Conservation (phyloP, 192 early-diverging fungal genomes). For the Backusella psychrophila region DNA sequence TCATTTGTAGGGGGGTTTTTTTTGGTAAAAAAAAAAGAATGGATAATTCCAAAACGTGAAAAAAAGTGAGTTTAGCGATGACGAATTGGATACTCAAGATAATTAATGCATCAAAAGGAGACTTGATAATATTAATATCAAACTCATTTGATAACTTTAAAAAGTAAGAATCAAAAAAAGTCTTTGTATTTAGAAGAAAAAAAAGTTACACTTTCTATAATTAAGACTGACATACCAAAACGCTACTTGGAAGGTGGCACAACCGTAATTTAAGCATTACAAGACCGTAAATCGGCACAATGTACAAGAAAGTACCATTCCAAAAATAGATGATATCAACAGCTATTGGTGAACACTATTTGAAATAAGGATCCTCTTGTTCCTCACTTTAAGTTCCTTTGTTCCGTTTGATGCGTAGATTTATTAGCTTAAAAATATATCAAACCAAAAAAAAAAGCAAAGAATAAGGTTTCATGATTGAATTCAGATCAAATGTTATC, state of each 20-base stretch:
- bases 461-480: background rate
- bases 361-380: background rate
- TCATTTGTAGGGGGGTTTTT: background rate
- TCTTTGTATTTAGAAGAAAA: background rate
- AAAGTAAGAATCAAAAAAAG: background rate
- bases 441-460: background rate
- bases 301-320: background rate
- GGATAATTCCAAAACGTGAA: background rate
- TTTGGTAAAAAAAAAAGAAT: background rate
- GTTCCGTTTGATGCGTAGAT: background rate
- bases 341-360: background rate
- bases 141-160: background rate
- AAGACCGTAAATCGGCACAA: background rate
- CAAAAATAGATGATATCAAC: background rate
- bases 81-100: background rate
- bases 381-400: background rate
- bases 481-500: background rate
- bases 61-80: background rate
- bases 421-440: background rate
- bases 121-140: background rate
- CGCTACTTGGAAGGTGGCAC: background rate
- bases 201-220: background rate
- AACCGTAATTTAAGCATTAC: background rate
- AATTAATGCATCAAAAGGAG: background rate
- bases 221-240: background rate